Evolutionary conservation across 768 basidiomycete species (phyloP).

Genomic region (Rhodosporidiobolus odoratus): DNA sequence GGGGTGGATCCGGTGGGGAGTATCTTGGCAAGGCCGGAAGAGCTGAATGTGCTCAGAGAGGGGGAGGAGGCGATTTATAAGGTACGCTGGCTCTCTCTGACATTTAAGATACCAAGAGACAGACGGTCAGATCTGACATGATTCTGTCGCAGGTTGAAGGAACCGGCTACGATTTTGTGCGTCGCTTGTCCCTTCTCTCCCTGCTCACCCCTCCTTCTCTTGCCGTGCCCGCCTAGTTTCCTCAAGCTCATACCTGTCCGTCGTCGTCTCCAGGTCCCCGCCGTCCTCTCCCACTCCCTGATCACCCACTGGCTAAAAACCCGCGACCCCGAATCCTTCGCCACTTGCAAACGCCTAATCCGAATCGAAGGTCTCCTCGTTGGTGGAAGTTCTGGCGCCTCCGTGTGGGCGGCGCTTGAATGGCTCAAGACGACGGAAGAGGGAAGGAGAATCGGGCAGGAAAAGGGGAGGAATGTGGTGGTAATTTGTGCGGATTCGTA

Average conservation of each 20-base stretch:
- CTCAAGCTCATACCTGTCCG: background rate
- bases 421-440: slow-evolving; percentile 73
- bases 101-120: background rate
- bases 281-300: slow-evolving; percentile 68
- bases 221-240: slow-evolving; percentile 6
- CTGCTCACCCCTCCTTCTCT: background rate
- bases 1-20: slow-evolving; percentile 93
- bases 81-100: background rate
- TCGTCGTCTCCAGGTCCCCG: slow-evolving; percentile 53
- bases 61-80: slow-evolving; percentile 59
- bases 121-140: background rate
- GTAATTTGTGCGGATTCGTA: slow-evolving; percentile 85
- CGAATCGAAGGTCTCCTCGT: slow-evolving; percentile 79
- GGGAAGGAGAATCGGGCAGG: slow-evolving; percentile 55
- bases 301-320: slow-evolving; percentile 75
- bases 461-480: slow-evolving; percentile 76
- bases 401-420: slow-evolving; percentile 66
- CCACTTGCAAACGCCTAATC: slow-evolving; percentile 69
- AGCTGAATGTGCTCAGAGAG: slow-evolving; percentile 54
- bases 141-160: slow-evolving; percentile 61
- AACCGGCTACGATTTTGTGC: slow-evolving; percentile 59
- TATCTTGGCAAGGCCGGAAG: slow-evolving; percentile 68
- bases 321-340: slow-evolving; percentile 71
- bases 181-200: slow-evolving; percentile 11
- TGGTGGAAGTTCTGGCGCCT: slow-evolving; percentile 88